Percentiles rank a stretch among this genome's conserved stretches.
These are phyloP conservation scores for Fraxinus angustifolia DNA, from an alignment of 305 asterid species.

Conservation along the genomic window DNA sequence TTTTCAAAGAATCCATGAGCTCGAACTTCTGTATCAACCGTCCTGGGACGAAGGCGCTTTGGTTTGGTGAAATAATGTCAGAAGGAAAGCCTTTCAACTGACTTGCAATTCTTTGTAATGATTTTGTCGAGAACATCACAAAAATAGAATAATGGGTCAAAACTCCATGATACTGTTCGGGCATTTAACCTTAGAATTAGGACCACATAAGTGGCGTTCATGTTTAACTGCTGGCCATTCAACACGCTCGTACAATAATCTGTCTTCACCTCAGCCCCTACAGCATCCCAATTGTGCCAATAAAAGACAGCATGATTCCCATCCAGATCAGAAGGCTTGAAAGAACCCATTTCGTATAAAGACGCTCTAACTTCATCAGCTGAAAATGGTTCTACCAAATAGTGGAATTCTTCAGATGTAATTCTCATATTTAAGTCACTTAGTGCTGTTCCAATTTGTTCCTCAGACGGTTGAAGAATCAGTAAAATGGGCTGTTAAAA, in stretches of 20 bases:
- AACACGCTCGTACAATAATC: neutral
- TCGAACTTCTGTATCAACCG: too few species aligned
- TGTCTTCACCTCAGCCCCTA: neutral
- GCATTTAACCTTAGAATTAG: neutral
- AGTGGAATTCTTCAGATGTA: too few species aligned
- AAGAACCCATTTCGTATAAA: too few species aligned
- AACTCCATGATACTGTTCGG: neutral
- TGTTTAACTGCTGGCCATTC: neutral
- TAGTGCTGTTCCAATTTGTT: too few species aligned
- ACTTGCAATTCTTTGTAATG: neutral
- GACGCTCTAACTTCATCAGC: too few species aligned
- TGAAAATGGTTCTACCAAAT: too few species aligned
- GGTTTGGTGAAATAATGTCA: neutral
- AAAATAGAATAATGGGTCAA: neutral
- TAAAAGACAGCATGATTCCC: neutral
- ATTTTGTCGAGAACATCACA: neutral
- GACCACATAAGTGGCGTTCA: neutral
- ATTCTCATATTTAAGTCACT: too few species aligned
- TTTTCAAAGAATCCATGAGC: neutral
- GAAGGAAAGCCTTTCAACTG: neutral
- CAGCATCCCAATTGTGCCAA: neutral
- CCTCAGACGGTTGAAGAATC: too few species aligned
- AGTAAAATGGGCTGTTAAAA: too few species aligned
- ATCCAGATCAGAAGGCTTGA: neutral
- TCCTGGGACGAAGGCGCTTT: too few species aligned